phyloP scores from a whole-genome alignment of 345 rosid genomes.

The Boechera divaricarpa region DNA sequence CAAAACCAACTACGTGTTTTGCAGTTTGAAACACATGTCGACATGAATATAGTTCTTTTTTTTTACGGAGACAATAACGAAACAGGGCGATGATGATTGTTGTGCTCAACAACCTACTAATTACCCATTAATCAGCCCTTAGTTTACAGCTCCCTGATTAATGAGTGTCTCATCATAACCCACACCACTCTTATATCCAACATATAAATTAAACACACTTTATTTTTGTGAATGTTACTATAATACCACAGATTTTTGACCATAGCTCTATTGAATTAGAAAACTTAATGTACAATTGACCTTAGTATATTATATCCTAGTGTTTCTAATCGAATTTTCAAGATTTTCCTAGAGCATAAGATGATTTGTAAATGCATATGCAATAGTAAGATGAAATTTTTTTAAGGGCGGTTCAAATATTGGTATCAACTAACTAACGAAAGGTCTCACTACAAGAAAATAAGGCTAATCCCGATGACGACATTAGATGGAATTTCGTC shows the following conservation, averaged over 20 bases:
- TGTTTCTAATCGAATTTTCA: too few species aligned
- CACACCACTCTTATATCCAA: background rate
- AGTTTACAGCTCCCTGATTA: slow-evolving; percentile 34
- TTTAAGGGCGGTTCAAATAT: too few species aligned
- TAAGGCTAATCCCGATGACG: too few species aligned
- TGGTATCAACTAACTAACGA: too few species aligned
- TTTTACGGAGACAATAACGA: too few species aligned
- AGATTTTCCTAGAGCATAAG: too few species aligned
- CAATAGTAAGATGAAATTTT: too few species aligned
- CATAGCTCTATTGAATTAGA: background rate
- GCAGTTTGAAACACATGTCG: slow-evolving; percentile 35
- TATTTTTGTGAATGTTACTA: background rate
- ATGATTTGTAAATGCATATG: too few species aligned
- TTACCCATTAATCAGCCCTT: slow-evolving; percentile 7
- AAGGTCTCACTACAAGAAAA: too few species aligned
- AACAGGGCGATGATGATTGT: background rate
- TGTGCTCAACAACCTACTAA: slow-evolving; percentile 28
- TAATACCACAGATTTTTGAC: background rate
- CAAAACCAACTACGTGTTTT: slow-evolving; percentile 30
- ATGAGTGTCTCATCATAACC: slow-evolving; percentile 13
- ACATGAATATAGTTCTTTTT: background rate
- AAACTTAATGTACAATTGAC: background rate
- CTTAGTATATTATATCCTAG: too few species aligned
- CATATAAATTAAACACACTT: background rate
- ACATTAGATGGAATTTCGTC: too few species aligned